These are phyloP conservation scores for Fusarium oxysporum DNA, from an alignment of 2,329 filamentous ascomycete genomes.

Conservation along the genomic window DNA sequence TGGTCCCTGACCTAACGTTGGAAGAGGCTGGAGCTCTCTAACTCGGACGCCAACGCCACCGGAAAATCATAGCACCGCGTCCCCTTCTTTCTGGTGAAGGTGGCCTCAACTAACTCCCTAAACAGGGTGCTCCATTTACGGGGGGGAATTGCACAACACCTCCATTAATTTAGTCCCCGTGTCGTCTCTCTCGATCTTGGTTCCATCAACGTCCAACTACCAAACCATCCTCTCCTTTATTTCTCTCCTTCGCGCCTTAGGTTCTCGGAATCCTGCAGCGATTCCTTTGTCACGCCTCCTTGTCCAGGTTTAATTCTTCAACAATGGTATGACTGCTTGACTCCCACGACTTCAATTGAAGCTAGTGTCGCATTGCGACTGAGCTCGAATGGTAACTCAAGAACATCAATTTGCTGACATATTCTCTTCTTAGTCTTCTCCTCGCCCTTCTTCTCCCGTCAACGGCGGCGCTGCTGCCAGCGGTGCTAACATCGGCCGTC, in stretches of 20 bases:
- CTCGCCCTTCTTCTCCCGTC: conserved; percentile 69
- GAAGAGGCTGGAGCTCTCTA: conserved; percentile 2
- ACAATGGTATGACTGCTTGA: conserved; percentile 49
- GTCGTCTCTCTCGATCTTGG: conserved; percentile 36
- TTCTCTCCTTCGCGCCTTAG: conserved; percentile 28
- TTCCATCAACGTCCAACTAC: conserved; percentile 38
- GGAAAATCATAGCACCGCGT: conserved; percentile 52
- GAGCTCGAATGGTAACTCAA: not conserved
- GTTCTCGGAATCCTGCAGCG: conserved; percentile 50
- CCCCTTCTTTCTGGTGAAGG: conserved; percentile 54
- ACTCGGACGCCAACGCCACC: conserved; percentile 26
- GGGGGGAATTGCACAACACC: conserved; percentile 36
- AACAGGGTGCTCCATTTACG: conserved; percentile 36
- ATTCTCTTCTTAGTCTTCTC: conserved; percentile 61
- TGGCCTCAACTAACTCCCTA: conserved; percentile 55
- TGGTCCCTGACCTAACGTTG: not conserved
- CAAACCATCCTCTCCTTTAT: conserved; percentile 34
- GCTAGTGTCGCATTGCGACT: conserved; percentile 40
- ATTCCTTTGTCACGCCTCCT: conserved; percentile 45
- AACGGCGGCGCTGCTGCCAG: conserved; percentile 68
- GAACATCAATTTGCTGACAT: conserved; percentile 13
- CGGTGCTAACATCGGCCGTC: conserved; percentile 78
- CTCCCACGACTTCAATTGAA: conserved; percentile 13
- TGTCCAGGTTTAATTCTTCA: conserved; percentile 30
- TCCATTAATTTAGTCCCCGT: conserved; percentile 45